Evolutionary conservation across 169 alveolate species (phyloP).

Genomic region (Amoebophrya sp.): DNA sequence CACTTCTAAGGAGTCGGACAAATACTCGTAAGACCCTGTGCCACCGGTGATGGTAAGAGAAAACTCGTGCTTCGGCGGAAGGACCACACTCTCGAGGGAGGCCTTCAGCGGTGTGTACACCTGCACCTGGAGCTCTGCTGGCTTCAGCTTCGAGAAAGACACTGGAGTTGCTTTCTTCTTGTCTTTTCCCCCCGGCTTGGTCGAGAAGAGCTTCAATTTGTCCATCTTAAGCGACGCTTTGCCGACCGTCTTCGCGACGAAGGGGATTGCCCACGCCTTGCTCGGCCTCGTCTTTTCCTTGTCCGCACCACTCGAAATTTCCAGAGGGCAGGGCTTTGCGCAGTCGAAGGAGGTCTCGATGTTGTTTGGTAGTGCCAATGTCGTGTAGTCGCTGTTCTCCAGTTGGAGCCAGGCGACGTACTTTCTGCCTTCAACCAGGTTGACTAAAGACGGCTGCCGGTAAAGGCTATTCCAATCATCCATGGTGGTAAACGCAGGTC

Average conservation of each 20-base stretch:
- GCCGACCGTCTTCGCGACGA: neutral
- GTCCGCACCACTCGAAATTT: neutral
- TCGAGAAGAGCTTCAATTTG: neutral
- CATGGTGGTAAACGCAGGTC: neutral
- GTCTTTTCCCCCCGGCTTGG: neutral
- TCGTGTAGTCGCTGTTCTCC: neutral
- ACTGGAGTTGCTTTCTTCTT: neutral
- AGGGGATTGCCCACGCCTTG: neutral
- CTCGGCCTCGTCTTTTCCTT: too few species aligned
- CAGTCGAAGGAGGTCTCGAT: neutral
- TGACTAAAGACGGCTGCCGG: neutral
- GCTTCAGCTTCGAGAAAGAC: neutral
- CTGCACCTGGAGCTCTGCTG: neutral
- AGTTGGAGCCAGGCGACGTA: neutral
- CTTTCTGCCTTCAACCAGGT: neutral
- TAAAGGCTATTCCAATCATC: neutral
- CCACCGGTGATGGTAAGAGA: neutral
- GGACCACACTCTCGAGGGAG: neutral
- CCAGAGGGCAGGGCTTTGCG: neutral
- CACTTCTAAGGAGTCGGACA: neutral
- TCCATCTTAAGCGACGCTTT: neutral
- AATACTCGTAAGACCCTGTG: neutral
- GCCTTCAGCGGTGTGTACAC: neutral
- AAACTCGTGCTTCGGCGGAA: neutral
- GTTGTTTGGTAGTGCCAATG: neutral